Evolutionary conservation across 2,329 filamentous ascomycete species (phyloP).

Genomic region (Dendryphion nanum): DNA sequence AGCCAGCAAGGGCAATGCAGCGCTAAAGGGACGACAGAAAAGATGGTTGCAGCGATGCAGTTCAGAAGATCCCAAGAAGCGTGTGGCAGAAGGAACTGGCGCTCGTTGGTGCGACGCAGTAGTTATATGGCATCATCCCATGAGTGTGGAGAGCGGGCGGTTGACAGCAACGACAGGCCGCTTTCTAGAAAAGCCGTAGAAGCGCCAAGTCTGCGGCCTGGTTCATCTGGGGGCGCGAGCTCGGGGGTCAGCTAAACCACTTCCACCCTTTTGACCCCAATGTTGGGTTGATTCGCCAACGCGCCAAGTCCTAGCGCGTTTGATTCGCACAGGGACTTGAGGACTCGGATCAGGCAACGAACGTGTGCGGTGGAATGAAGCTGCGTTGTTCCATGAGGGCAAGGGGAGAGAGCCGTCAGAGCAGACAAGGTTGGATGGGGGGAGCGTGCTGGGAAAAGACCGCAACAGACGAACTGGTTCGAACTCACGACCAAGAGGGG

Average conservation of each 20-base stretch:
- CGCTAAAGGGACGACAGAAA: no score
- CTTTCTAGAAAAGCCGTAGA: slow-evolving; percentile 38
- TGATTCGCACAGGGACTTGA: slow-evolving; percentile 24
- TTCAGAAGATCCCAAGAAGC: no score
- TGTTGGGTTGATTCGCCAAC: slow-evolving; percentile 31
- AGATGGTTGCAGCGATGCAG: no score
- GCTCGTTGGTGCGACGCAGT: slow-evolving; percentile 34
- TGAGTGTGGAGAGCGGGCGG: slow-evolving; percentile 35
- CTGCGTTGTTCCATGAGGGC: background rate
- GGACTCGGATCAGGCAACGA: slow-evolving; percentile 1
- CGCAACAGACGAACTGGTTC: background rate
- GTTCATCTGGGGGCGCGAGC: slow-evolving; percentile 30
- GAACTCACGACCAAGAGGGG: no score
- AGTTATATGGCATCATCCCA: slow-evolving; percentile 39
- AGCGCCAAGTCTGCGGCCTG: slow-evolving; percentile 33
- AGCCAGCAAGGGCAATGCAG: no score
- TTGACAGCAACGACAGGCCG: slow-evolving; percentile 35
- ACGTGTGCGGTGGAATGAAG: background rate
- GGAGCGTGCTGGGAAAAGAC: background rate
- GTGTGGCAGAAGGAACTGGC: slow-evolving; percentile 13
- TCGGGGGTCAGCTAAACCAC: slow-evolving; percentile 23
- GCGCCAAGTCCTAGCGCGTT: slow-evolving; percentile 30
- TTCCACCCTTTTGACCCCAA: slow-evolving; percentile 31
- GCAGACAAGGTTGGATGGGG: background rate
- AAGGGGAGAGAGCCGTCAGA: background rate